Evolutionary conservation across 768 basidiomycete species (phyloP).

Genomic region (Psilocybe cubensis): DNA sequence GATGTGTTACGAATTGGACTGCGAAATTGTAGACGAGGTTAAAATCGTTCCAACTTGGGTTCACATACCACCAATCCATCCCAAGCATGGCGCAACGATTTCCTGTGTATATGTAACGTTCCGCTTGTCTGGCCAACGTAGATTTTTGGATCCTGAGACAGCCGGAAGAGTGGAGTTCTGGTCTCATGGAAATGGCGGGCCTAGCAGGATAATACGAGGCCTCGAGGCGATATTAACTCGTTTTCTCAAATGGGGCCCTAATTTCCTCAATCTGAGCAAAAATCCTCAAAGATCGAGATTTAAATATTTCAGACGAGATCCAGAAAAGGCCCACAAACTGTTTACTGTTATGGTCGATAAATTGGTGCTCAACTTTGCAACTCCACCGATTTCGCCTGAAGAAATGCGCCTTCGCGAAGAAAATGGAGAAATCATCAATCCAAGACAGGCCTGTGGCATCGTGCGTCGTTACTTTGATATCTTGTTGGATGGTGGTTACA

Average conservation of each 20-base stretch:
- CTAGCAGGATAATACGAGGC: neutral
- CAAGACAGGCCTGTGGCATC: neutral
- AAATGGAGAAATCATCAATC: neutral
- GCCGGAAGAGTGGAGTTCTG: neutral
- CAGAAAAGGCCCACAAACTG: no score
- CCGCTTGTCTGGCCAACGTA: neutral
- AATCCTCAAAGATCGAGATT: neutral
- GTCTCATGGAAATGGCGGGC: neutral
- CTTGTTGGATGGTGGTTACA: neutral
- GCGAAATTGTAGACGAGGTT: neutral
- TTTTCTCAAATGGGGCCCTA: neutral
- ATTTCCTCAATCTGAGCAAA: neutral
- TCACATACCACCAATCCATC: neutral
- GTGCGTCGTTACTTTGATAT: neutral
- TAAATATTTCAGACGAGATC: neutral
- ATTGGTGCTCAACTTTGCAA: neutral
- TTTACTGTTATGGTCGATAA: no score
- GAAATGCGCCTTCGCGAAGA: neutral
- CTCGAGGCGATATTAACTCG: neutral
- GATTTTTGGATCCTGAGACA: neutral
- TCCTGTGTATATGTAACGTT: neutral
- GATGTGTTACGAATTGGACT: neutral
- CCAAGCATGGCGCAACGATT: neutral
- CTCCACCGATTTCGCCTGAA: neutral
- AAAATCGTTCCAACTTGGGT: neutral